phyloP scores from a whole-genome alignment of 2,329 filamentous ascomycete species.

The Fusarium sp. region DNA sequence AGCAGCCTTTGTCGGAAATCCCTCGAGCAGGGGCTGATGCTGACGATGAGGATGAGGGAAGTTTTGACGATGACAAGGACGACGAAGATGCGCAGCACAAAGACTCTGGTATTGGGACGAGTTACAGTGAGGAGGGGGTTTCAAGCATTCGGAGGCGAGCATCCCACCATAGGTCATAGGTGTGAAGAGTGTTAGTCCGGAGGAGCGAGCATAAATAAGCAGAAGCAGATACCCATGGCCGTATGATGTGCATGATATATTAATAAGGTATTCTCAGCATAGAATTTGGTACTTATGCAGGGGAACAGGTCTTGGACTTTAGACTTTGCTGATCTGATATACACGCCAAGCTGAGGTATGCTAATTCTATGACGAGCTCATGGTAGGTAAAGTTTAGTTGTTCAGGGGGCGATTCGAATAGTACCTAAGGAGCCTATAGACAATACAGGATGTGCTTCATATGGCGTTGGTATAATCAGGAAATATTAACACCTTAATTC shows the following conservation, averaged over 20 bases:
- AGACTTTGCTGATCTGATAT: neutral
- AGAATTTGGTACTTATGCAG: neutral
- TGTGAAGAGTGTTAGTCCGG: conserved; percentile 14
- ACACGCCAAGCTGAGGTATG: conserved; percentile 5
- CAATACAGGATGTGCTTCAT: neutral
- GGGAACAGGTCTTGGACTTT: neutral
- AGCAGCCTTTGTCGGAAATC: conserved; percentile 52
- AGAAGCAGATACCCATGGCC: conserved; percentile 25
- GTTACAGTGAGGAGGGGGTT: conserved; percentile 59
- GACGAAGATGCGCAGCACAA: conserved; percentile 48
- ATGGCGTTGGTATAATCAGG: neutral
- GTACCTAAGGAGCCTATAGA: neutral
- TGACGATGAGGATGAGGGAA: conserved; percentile 60
- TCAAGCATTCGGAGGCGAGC: conserved; percentile 51
- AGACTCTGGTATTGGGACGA: conserved; percentile 68
- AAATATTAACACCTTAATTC: neutral
- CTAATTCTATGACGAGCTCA: conserved; percentile 41
- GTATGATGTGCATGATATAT: conserved; percentile 3
- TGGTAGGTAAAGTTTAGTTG: conserved; percentile 14
- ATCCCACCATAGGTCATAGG: conserved; percentile 44
- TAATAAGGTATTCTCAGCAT: conserved; percentile 7
- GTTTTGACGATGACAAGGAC: conserved; percentile 51
- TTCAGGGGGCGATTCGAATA: neutral
- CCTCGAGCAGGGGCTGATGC: conserved; percentile 57
- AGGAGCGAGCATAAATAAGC: conserved; percentile 7